phyloP scores from a whole-genome alignment of 208 protist genomes.

The Acanthamoeba lugdunensis region DNA sequence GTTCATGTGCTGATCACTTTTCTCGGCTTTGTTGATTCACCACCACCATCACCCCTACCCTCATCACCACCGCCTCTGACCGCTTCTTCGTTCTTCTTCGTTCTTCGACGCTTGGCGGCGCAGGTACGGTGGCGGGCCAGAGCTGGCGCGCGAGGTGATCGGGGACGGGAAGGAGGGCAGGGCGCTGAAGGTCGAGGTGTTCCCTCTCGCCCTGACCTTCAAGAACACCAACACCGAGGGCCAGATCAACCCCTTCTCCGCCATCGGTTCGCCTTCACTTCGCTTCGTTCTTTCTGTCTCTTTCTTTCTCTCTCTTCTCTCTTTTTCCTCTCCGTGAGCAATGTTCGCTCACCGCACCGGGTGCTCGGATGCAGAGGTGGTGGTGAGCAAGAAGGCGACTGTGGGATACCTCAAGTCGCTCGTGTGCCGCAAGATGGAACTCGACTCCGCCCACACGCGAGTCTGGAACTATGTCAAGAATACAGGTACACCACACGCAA shows the following conservation, averaged over 20 bases:
- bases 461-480: constrained; percentile 60
- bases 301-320: background rate
- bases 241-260: constrained; percentile 59
- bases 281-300: background rate
- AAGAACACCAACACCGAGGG: constrained; percentile 68
- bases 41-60: background rate
- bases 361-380: constrained; percentile 20
- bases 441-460: background rate
- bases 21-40: background rate
- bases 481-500: background rate
- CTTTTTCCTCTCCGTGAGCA: background rate
- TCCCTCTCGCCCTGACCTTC: constrained; percentile 6
- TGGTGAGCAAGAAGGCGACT: constrained; percentile 64
- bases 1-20: background rate
- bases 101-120: background rate
- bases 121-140: constrained; percentile 65
- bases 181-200: constrained; percentile 22
- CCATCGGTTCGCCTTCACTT: background rate
- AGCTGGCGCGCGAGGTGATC: constrained; percentile 51
- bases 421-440: constrained; percentile 22
- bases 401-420: constrained; percentile 8
- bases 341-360: background rate
- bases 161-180: constrained; percentile 44
- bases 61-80: background rate
- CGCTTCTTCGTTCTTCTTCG: background rate